Evolutionary conservation across 2,329 filamentous ascomycete species (phyloP), one percentile per base, ranked within the genome.

Genomic region (Aulographum hederae): DNA sequence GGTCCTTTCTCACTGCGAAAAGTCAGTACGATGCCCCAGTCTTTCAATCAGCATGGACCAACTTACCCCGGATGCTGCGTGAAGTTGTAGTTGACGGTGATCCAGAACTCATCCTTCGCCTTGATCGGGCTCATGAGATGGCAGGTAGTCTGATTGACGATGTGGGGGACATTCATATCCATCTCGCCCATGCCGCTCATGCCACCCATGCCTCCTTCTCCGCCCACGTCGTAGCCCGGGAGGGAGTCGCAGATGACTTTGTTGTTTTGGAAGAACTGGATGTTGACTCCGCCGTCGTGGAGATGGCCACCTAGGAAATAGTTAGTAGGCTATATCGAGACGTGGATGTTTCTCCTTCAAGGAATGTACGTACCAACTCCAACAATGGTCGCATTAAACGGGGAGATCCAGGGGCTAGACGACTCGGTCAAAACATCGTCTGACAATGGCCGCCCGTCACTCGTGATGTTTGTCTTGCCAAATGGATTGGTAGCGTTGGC

Each of bases 31-130:
- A n/a, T n/a, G n/a, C n/a, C n/a, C n/a, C n/a, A n/a, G n/a, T n/a
- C n/a, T n/a, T n/a, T n/a, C n/a, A n/a, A n/a, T n/a, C n/a, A n/a
- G n/a, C n/a, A n/a, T n/a, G n/a, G n/a, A n/a, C n/a, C n/a, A 20
- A 31, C 32, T 19, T 34, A 34, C 32, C 32, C 32, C 6, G 26
- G 14, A 20, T 34, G 27, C 5, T 15, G 19, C 5, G n/a, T 18
- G 12, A 34, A 34, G 28, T 34, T 28, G 15, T 34, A 34, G 18
- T 34, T 26, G 6, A 18, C 26, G 14, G 16, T 30, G 18, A 34
- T 33, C n/a, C 11, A 34, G 26, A 34, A 6, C 5, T 5, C 13
- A 31, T 34, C 32, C 4, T 28, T 28, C 18, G 15, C 2, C 15
- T 34, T 31, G 32, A 33, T 12, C 11, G 32, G 32, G 10, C n/a